These are phyloP conservation scores for Curvularia lunata DNA, from an alignment of 2,329 filamentous ascomycete species.

Conservation along the genomic window DNA sequence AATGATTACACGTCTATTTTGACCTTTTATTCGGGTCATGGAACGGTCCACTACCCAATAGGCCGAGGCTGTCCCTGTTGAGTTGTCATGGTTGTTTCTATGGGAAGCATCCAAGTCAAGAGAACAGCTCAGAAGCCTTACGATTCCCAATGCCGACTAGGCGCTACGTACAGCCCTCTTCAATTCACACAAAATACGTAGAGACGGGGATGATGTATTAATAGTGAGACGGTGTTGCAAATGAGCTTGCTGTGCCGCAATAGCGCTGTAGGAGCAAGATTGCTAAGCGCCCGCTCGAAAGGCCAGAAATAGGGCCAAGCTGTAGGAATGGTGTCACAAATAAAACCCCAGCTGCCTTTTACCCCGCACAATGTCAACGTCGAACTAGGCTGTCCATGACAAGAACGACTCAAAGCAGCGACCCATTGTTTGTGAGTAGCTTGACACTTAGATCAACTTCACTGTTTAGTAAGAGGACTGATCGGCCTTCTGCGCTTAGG, in stretches of 20 bases:
- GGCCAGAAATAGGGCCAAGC: conserved; percentile 2
- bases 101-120: not conserved
- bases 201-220: not conserved
- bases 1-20: not conserved
- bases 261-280: not conserved
- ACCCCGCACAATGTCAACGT: not conserved
- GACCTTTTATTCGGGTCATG: not conserved
- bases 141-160: not conserved
- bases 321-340: not conserved
- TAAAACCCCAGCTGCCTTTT: not conserved
- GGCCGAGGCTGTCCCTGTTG: not conserved
- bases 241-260: not conserved
- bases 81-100: not conserved
- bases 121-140: not conserved
- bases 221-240: not conserved
- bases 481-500: not conserved
- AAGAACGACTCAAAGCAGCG: not conserved
- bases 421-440: not conserved
- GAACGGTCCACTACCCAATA: not conserved
- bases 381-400: conserved; percentile 4
- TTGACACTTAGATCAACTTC: not conserved
- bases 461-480: not conserved
- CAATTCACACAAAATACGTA: not conserved
- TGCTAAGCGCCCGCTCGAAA: not conserved
- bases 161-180: not conserved